Conservation (phyloP, 306 rosid species). For the Begonia loranthoides region DNA sequence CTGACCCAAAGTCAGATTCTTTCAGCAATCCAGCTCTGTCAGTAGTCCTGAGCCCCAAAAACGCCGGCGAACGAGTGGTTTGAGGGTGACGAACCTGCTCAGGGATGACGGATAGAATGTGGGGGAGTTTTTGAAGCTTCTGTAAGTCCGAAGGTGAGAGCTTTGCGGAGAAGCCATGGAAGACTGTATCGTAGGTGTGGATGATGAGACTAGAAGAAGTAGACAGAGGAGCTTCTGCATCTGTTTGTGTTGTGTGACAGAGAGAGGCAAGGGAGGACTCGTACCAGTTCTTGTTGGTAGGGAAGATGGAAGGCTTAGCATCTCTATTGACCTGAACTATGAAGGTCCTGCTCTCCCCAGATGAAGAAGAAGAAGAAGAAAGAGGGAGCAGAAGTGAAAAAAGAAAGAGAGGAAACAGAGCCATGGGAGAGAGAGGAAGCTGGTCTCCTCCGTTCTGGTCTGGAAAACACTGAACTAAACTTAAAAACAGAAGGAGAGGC, state of each 20-base stretch:
- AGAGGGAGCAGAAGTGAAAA: conserved; percentile 2
- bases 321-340: conserved; percentile 51
- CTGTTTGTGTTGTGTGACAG: not conserved
- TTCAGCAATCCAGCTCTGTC: conserved; percentile 54
- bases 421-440: conserved; percentile 11
- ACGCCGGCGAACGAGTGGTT: conserved; percentile 85
- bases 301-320: conserved; percentile 67
- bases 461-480: too few species aligned
- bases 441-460: too few species aligned
- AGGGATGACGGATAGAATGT: conserved; percentile 45
- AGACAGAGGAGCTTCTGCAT: conserved; percentile 2
- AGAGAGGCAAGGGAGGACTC: conserved; percentile 48
- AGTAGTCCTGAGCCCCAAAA: conserved; percentile 58
- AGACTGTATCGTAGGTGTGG: conserved; percentile 60
- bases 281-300: conserved; percentile 69
- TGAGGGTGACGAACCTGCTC: conserved; percentile 57
- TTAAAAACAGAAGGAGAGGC: too few species aligned
- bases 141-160: conserved; percentile 39
- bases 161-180: conserved; percentile 70
- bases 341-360: conserved; percentile 29
- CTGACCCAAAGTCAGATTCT: conserved; percentile 80
- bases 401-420: conserved; percentile 4
- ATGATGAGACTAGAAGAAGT: conserved; percentile 13
- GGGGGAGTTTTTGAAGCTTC: conserved; percentile 29
- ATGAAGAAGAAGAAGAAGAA: conserved; percentile 6